Conservation (phyloP, 2,329 filamentous ascomycete genomes). For the Berkeleyomyces basicola region DNA sequence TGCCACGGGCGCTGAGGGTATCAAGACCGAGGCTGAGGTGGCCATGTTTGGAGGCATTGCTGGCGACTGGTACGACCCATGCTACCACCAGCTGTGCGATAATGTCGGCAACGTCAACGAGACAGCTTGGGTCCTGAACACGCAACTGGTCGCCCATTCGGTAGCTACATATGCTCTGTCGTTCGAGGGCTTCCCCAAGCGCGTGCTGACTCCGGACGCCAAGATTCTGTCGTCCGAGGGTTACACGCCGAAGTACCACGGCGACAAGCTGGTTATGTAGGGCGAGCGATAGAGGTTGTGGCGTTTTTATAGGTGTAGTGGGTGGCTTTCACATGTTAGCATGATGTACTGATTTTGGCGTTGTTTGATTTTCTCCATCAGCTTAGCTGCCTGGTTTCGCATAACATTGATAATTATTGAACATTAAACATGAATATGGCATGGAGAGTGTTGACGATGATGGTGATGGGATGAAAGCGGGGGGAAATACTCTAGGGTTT, state of each 20-base stretch:
- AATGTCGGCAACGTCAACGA: constrained; percentile 39
- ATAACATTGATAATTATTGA: neutral
- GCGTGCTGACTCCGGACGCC: constrained; percentile 22
- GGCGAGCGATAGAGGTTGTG: neutral
- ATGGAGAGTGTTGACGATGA: neutral
- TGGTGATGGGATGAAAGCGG: neutral
- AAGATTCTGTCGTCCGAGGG: constrained; percentile 15
- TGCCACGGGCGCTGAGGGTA: constrained; percentile 59
- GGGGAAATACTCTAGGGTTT: neutral
- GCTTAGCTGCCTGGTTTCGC: neutral
- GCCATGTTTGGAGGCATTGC: constrained; percentile 54
- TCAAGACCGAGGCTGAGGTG: constrained; percentile 54
- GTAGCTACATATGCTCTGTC: constrained; percentile 53
- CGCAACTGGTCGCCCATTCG: constrained; percentile 52
- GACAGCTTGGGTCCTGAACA: constrained; percentile 44
- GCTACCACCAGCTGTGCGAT: constrained; percentile 48
- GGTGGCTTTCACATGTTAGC: no score
- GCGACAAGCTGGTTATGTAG: constrained; percentile 31
- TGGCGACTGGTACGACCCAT: constrained; percentile 41
- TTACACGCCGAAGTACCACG: constrained; percentile 32
- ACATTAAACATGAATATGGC: neutral
- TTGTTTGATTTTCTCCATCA: neutral
- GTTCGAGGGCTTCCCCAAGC: constrained; percentile 47
- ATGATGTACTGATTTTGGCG: neutral
- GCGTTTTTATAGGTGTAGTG: no score